These are phyloP conservation scores for Tranzscheliella williamsii DNA, from an alignment of 1,284 basidiomycete species.

Conservation along the genomic window DNA sequence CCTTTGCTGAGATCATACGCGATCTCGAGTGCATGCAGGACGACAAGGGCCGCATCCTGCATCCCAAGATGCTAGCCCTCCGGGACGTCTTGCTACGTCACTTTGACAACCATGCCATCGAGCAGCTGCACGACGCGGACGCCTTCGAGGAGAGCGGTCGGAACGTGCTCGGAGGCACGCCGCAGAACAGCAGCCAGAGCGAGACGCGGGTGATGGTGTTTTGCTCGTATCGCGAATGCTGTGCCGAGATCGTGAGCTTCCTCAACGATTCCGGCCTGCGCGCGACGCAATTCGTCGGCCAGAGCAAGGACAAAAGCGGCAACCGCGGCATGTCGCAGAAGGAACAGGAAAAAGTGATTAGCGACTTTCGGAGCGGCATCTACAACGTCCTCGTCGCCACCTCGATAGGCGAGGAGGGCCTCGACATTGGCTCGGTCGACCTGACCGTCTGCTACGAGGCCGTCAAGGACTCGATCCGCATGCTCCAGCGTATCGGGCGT, in stretches of 20 bases:
- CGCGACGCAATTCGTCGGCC: constrained; percentile 88
- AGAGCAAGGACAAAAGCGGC: constrained; percentile 80
- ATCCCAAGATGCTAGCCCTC: constrained; percentile 92
- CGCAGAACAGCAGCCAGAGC: constrained; percentile 45
- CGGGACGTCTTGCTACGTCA: constrained; percentile 45
- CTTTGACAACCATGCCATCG: constrained; percentile 32
- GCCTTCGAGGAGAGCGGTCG: constrained; percentile 28
- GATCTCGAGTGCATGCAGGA: constrained; percentile 67
- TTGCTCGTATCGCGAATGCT: constrained; percentile 81
- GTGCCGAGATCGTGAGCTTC: constrained; percentile 79
- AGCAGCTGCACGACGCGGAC: constrained; percentile 74
- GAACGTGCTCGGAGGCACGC: constrained; percentile 54
- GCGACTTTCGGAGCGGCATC: constrained; percentile 81
- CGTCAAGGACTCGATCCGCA: constrained; percentile 92
- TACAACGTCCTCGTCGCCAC: constrained; percentile 94
- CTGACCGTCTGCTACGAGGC: constrained; percentile 95
- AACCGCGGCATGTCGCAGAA: constrained; percentile 87
- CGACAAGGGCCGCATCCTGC: constrained; percentile 67
- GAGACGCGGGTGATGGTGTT: constrained; percentile 91
- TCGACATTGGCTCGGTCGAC: constrained; percentile 99
- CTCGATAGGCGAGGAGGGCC: constrained; percentile 95
- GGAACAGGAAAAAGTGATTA: constrained; percentile 85
- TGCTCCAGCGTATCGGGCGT: constrained; percentile 93
- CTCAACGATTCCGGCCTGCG: constrained; percentile 65
- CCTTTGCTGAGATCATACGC: constrained; percentile 69